Percentiles rank a stretch among this genome's conserved stretches.
Evolutionary conservation across 495 filamentous ascomycete genomes (phyloP).

Genomic region (Copromyces sp.): DNA sequence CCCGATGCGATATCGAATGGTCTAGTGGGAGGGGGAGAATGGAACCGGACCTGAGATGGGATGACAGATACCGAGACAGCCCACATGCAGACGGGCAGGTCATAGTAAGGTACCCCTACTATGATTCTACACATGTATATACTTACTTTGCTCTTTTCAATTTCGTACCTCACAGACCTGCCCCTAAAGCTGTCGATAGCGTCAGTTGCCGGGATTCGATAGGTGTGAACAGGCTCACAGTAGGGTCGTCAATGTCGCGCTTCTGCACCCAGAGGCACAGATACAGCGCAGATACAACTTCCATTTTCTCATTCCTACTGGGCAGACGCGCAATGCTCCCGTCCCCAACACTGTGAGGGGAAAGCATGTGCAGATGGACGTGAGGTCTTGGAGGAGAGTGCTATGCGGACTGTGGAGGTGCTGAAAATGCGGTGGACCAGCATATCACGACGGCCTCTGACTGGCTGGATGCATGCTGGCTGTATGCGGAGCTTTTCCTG

Average conservation of each 20-base stretch:
- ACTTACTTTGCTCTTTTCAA: not conserved
- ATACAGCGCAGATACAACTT: not conserved
- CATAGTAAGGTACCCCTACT: not conserved
- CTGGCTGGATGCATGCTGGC: not conserved
- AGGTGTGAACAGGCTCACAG: not conserved
- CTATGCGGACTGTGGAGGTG: conserved; percentile 16
- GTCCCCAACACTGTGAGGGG: not conserved
- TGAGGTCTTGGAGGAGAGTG: conserved; percentile 1
- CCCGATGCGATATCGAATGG: not conserved
- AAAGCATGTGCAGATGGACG: not conserved
- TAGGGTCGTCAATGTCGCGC: not conserved
- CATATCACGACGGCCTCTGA: not conserved
- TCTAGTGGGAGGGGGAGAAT: not conserved
- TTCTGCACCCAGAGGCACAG: not conserved
- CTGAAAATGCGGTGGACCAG: conserved; percentile 3
- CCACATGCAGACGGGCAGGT: not conserved
- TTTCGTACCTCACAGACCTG: not conserved
- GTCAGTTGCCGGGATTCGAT: not conserved
- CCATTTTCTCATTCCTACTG: not conserved
- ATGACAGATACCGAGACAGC: not conserved
- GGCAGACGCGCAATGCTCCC: not conserved
- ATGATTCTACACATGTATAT: not conserved
- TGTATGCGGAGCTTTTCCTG: conserved; percentile 10
- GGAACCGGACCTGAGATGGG: not conserved
- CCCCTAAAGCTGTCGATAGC: not conserved